Evolutionary conservation across 495 filamentous ascomycete genomes (phyloP).

Genomic region (Podospora fimiseda): DNA sequence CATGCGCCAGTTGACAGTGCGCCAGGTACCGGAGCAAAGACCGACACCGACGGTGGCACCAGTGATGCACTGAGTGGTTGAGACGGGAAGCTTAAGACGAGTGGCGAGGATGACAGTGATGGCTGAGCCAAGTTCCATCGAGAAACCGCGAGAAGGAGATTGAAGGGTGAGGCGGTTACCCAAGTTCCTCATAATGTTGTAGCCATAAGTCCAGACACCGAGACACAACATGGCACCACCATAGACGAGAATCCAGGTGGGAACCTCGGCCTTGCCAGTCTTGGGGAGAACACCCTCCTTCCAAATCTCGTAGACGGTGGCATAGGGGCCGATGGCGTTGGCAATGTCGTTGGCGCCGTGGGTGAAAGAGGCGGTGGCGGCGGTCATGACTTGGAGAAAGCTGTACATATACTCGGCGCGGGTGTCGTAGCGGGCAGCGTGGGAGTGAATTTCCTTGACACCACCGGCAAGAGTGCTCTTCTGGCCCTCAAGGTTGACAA

Average conservation of each 20-base stretch:
- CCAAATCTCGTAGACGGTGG: slow-evolving; percentile 65
- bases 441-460: slow-evolving; percentile 52
- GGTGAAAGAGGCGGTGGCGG: slow-evolving; percentile 66
- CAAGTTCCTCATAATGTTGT: slow-evolving; percentile 62
- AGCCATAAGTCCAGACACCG: slow-evolving; percentile 67
- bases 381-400: slow-evolving; percentile 67
- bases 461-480: slow-evolving; percentile 34
- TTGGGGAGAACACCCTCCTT: slow-evolving; percentile 37
- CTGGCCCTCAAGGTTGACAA: slow-evolving; percentile 39
- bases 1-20: slow-evolving; percentile 56
- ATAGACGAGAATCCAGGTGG: slow-evolving; percentile 60
- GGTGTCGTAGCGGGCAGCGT: slow-evolving; percentile 65
- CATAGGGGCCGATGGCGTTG: slow-evolving; percentile 68
- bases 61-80: slow-evolving; percentile 56
- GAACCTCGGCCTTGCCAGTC: slow-evolving; percentile 48
- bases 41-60: slow-evolving; percentile 58
- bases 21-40: slow-evolving; percentile 52
- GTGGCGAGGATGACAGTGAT: slow-evolving; percentile 64
- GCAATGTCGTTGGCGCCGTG: slow-evolving; percentile 77
- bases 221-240: slow-evolving; percentile 51
- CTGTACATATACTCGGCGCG: slow-evolving; percentile 70
- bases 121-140: slow-evolving; percentile 63
- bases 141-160: slow-evolving; percentile 61
- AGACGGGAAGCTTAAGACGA: slow-evolving; percentile 51
- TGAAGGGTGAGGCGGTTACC: slow-evolving; percentile 65